These are phyloP conservation scores for Nigrospora sphaerica DNA, from an alignment of 2,329 filamentous ascomycete species.

Conservation along the genomic window DNA sequence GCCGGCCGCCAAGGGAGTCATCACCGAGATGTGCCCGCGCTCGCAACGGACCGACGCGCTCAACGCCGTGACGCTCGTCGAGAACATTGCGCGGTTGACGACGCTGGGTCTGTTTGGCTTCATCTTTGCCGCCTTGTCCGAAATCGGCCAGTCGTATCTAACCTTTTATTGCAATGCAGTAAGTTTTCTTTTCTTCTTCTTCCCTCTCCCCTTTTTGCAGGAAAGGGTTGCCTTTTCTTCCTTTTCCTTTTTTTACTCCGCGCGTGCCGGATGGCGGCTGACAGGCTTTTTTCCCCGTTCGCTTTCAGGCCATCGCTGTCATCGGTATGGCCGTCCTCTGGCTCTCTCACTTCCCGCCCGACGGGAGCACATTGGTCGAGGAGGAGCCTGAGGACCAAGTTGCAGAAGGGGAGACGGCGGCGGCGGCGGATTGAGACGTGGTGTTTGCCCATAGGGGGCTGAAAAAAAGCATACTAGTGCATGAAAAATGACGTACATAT, in stretches of 20 bases:
- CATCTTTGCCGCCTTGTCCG: slow-evolving; percentile 57
- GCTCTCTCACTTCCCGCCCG: slow-evolving; percentile 1
- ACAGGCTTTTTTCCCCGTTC: not conserved
- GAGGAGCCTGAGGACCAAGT: not conserved
- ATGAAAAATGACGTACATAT: too few relatives aligned
- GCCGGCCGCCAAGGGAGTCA: slow-evolving; percentile 65
- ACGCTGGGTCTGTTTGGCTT: slow-evolving; percentile 62
- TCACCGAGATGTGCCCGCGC: slow-evolving; percentile 61
- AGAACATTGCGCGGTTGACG: slow-evolving; percentile 58
- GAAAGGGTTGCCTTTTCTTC: slow-evolving; percentile 35
- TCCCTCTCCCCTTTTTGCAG: slow-evolving; percentile 59
- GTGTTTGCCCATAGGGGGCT: too few relatives aligned
- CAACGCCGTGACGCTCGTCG: slow-evolving; percentile 61
- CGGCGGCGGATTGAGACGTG: too few relatives aligned
- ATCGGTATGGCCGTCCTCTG: not conserved
- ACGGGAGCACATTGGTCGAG: not conserved
- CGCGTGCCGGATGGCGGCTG: not conserved
- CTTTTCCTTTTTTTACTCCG: too few relatives aligned
- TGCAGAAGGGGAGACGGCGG: too few relatives aligned
- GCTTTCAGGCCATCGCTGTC: not conserved
- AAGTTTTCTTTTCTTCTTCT: slow-evolving; percentile 14
- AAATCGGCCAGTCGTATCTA: slow-evolving; percentile 49
- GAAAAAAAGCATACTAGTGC: too few relatives aligned
- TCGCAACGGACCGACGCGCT: slow-evolving; percentile 58
- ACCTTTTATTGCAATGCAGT: slow-evolving; percentile 65